phyloP scores from a whole-genome alignment of 2,329 filamentous ascomycete genomes.

The Exserohilum rostratum region DNA sequence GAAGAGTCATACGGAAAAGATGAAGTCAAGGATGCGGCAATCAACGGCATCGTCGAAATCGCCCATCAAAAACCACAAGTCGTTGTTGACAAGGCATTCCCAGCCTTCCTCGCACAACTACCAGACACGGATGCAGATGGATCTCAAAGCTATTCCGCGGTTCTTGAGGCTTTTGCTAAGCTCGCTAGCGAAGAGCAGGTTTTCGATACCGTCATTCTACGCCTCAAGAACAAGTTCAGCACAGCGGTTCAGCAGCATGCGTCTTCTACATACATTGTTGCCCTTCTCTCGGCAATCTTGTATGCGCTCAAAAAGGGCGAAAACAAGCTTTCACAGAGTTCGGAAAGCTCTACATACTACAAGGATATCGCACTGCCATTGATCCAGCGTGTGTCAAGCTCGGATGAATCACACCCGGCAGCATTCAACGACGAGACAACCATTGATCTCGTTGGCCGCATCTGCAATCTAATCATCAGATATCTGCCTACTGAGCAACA shows the following conservation, averaged over 20 bases:
- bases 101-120: conserved; percentile 68
- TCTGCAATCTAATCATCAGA: conserved; percentile 65
- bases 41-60: conserved; percentile 64
- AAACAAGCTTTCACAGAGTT: conserved; percentile 56
- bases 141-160: conserved; percentile 57
- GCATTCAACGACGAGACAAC: conserved; percentile 56
- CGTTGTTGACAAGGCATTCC: conserved; percentile 69
- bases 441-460: conserved; percentile 65
- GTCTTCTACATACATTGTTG: conserved; percentile 61
- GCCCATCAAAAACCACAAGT: conserved; percentile 67
- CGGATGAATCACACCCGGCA: conserved; percentile 36
- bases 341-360: conserved; percentile 51
- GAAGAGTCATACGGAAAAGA: conserved; percentile 63
- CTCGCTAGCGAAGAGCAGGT: conserved; percentile 67
- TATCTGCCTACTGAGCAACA: conserved; percentile 59
- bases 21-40: conserved; percentile 64
- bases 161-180: conserved; percentile 68
- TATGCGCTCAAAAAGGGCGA: conserved; percentile 64
- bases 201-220: conserved; percentile 67
- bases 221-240: conserved; percentile 68
- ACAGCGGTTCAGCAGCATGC: conserved; percentile 60
- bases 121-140: conserved; percentile 62
- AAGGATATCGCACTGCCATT: conserved; percentile 55
- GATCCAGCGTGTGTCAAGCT: conserved; percentile 45
- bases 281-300: conserved; percentile 65